These are phyloP conservation scores for Clonostachys byssicola DNA, from an alignment of 2,329 filamentous ascomycete species.

Conservation along the genomic window DNA sequence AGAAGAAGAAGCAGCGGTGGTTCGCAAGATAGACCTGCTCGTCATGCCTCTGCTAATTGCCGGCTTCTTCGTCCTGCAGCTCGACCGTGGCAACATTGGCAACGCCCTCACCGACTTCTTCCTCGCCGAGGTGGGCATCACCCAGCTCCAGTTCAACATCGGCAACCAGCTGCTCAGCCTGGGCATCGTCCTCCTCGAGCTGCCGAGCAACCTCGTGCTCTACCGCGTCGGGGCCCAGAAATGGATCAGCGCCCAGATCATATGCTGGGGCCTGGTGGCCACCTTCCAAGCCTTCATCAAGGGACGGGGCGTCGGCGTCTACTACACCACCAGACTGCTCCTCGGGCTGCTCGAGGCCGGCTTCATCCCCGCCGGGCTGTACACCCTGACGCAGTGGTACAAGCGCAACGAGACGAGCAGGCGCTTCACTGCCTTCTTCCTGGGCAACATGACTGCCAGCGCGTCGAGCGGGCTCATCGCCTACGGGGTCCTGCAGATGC, in stretches of 20 bases:
- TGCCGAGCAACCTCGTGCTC: constrained; percentile 14
- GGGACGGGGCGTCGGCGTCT: constrained; percentile 62
- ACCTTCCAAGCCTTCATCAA: constrained; percentile 52
- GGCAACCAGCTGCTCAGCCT: constrained; percentile 39
- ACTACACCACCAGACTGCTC: constrained; percentile 56
- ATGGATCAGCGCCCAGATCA: constrained; percentile 32
- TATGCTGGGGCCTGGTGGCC: constrained; percentile 25
- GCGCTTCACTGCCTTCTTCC: constrained; percentile 15
- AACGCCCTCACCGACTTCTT: constrained; percentile 40
- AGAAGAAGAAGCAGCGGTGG: too few relatives aligned
- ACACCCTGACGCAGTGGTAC: constrained; percentile 14
- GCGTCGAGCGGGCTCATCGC: constrained; percentile 55
- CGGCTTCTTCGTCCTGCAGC: constrained; percentile 31
- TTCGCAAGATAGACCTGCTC: constrained; percentile 17
- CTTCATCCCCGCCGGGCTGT: constrained; percentile 63
- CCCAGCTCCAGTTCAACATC: constrained; percentile 40
- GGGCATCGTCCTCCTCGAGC: constrained; percentile 41
- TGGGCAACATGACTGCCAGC: constrained; percentile 23
- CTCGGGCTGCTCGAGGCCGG: constrained; percentile 74
- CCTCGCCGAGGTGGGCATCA: constrained; percentile 39
- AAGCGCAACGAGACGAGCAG: constrained; percentile 9
- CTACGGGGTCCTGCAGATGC: constrained; percentile 67
- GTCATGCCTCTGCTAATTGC: constrained; percentile 35
- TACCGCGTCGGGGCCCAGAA: constrained; percentile 25
- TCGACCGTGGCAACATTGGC: constrained; percentile 27